Percentiles rank a stretch among this genome's conserved stretches.
Conservation (phyloP, 768 basidiomycete species). For the Mrakia frigida region DNA sequence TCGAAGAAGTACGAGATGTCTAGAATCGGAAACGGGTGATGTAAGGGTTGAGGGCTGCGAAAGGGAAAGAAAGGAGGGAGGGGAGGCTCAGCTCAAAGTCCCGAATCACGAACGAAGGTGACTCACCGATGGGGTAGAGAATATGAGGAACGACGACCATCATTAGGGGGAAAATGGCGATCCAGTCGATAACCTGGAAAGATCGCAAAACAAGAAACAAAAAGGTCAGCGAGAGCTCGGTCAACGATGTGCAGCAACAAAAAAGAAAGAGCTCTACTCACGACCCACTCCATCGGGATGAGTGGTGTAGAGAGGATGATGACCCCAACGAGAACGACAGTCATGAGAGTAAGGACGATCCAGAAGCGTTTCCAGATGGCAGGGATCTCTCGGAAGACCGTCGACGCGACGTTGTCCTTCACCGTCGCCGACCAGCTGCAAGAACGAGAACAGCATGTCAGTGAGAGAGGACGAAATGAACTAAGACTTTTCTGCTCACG, state of each 20-base stretch:
- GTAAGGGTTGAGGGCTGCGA: slow-evolving; percentile 70
- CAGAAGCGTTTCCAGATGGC: slow-evolving; percentile 21
- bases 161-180: slow-evolving; percentile 6
- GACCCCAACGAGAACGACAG: slow-evolving; percentile 17
- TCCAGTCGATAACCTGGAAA: slow-evolving; percentile 1
- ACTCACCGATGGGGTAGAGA: slow-evolving; percentile 53
- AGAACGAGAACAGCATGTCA: too few relatives aligned
- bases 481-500: too few relatives aligned
- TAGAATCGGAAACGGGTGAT: slow-evolving; percentile 73
- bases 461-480: too few relatives aligned
- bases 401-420: slow-evolving; percentile 19
- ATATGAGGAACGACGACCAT: slow-evolving; percentile 33
- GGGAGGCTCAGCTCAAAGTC: too few relatives aligned
- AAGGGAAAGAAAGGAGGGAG: too few relatives aligned
- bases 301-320: slow-evolving; percentile 4
- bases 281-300: slow-evolving; percentile 8
- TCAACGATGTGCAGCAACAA: neutral
- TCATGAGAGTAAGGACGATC: slow-evolving; percentile 13
- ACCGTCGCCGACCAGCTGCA: slow-evolving; percentile 17
- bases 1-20: slow-evolving; percentile 9
- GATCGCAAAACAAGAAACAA: neutral
- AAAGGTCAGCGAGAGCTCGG: neutral
- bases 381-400: slow-evolving; percentile 22
- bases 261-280: neutral
- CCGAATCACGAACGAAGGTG: too few relatives aligned